Base-by-base conservation (phyloP, 768 basidiomycete species). In the Tulasnella sp. region DNA sequence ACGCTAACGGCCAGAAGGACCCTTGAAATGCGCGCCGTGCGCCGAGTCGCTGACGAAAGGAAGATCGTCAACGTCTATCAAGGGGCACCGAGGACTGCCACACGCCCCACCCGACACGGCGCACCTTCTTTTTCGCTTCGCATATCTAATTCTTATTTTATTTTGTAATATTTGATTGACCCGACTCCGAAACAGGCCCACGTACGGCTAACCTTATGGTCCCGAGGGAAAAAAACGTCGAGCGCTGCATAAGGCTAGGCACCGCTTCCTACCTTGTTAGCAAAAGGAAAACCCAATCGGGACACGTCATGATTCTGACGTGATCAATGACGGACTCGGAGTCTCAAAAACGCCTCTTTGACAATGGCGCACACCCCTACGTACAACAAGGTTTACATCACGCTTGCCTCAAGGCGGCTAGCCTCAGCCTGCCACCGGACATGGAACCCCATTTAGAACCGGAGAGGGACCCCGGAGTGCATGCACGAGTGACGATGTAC, bases 331-430 rank as follows among this genome's bases (percentile, higher is more conserved):
- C n/a, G 42, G 49, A 49, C 49, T 7, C 22, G n/a, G n/a, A n/a
- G n/a, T n/a, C n/a, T n/a, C n/a, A n/a, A n/a, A 3, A 49, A 64
- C 58, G 58, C 58, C 58, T 34, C 31, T 25, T 22, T 25, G 25
- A 64, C 25, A 54, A 29, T 4, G 58, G 3, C 5, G 22, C 22
- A 31, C 19, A 15, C 25, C 14, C 15, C 1, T 31, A 31, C 58
- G 29, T 25, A 64, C 58, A 64, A 64, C 58, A 64, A 64, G 58
- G 58, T 64, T 64, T 64, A 64, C 58, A 64, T 64, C 58, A 64
- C 58, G 29, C 58, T 64, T 64, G 58, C 58, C 58, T 64, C 58
- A 64, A 64, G 58, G 58, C 31, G 58, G 58, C 58, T 64, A 64
- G 58, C 58, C 58, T 64, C 58, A 64, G 58, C 58, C 58, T 29